A percentile compares a stretch with the other conserved stretches of the same genome.
Conservation (phyloP, 2,329 filamentous ascomycete genomes). For the Thielaviopsis musarum region DNA sequence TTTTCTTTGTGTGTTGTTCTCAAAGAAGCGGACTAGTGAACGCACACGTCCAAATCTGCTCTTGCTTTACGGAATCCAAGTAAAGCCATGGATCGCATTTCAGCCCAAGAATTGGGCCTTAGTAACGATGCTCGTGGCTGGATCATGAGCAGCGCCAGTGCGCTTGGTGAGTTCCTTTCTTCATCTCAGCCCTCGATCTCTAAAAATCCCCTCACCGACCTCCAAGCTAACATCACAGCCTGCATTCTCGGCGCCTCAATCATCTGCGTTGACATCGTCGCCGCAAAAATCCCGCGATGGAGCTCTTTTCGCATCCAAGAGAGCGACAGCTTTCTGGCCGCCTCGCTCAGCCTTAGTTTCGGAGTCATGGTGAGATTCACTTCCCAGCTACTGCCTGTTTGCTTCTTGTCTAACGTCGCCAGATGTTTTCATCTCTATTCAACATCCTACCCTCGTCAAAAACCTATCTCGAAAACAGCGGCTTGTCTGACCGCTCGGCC, state of each 20-base stretch:
- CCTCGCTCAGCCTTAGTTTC: conserved; percentile 80
- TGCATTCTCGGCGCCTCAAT: conserved; percentile 63
- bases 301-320: conserved; percentile 74
- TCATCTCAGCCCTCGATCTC: not conserved
- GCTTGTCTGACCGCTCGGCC: conserved; percentile 48
- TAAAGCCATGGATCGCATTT: too few relatives aligned
- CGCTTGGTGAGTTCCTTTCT: conserved; percentile 35
- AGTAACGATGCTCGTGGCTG: conserved; percentile 81
- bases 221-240: conserved; percentile 22
- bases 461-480: conserved; percentile 54
- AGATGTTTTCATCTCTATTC: conserved; percentile 85
- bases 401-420: conserved; percentile 9
- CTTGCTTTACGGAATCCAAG: too few relatives aligned
- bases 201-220: not conserved
- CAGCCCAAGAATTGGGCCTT: conserved; percentile 19
- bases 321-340: conserved; percentile 73
- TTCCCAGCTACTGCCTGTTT: not conserved
- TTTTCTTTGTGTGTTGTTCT: too few relatives aligned
- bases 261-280: conserved; percentile 69
- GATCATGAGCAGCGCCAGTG: conserved; percentile 80
- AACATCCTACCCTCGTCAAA: conserved; percentile 85
- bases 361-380: conserved; percentile 66
- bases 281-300: conserved; percentile 56
- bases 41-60: too few relatives aligned
- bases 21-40: too few relatives aligned